phyloP scores from a whole-genome alignment of 1,284 basidiomycete species.

The Ceratobasidium sp. region DNA sequence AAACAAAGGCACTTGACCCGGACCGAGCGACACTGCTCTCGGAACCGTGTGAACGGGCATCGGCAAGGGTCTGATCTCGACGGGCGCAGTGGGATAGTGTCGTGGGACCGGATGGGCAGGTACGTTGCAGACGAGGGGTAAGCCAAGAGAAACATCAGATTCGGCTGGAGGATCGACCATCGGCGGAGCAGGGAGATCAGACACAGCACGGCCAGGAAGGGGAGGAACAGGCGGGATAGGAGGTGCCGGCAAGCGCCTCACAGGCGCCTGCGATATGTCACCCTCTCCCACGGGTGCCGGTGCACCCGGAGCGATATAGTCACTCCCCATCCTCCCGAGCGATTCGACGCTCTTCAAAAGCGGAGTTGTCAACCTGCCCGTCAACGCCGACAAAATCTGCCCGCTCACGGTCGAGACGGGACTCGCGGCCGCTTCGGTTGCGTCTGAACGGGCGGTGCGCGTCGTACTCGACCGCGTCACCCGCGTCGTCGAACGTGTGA shows the following conservation, averaged over 20 bases:
- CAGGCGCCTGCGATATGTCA: background rate
- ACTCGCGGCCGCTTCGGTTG: no score
- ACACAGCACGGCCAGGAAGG: no score
- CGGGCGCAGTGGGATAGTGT: background rate
- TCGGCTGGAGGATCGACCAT: no score
- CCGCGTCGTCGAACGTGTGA: background rate
- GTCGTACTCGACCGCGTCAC: constrained; percentile 32
- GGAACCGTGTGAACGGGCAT: background rate
- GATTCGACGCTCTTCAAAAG: constrained; percentile 14
- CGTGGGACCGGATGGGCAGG: background rate
- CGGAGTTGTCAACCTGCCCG: background rate
- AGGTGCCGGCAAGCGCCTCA: no score
- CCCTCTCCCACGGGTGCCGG: background rate
- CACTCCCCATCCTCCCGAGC: background rate
- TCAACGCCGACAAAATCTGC: constrained; percentile 18
- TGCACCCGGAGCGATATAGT: background rate
- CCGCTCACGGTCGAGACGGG: constrained; percentile 22
- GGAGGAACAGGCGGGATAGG: background rate
- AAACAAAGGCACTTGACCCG: background rate
- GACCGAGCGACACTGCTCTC: background rate
- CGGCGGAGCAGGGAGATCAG: no score
- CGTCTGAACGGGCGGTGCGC: constrained; percentile 9
- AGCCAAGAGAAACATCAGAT: no score
- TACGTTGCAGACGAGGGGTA: background rate
- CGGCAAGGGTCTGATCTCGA: constrained; percentile 1